Evolutionary conservation across 192 early-diverging fungal genomes (phyloP).

Genomic region (Dissophora ornata): DNA sequence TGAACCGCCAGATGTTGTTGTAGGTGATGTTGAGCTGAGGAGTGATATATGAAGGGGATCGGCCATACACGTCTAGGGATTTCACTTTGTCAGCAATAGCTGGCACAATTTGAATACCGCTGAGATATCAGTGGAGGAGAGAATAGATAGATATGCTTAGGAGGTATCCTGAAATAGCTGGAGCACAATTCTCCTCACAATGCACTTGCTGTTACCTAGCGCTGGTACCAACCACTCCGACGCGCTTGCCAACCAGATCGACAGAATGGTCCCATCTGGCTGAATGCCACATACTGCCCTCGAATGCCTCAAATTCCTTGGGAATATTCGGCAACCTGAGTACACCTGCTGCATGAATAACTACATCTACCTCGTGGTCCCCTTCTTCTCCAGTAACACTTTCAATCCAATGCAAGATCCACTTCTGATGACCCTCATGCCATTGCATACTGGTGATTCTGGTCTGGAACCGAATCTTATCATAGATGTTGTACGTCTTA

Average conservation of each 20-base stretch:
- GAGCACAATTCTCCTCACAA: no score
- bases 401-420: conserved; percentile 39
- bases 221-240: conserved; percentile 59
- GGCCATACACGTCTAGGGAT: conserved; percentile 56
- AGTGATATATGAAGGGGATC: conserved; percentile 55
- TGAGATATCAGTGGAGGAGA: not conserved
- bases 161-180: not conserved
- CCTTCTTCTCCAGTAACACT: conserved; percentile 12
- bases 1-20: conserved; percentile 22
- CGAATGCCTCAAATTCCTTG: conserved; percentile 55
- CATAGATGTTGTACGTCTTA: conserved; percentile 45
- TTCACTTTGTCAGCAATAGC: conserved; percentile 49
- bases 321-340: conserved; percentile 52
- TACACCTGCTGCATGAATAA: conserved; percentile 54
- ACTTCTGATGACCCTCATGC: conserved; percentile 32
- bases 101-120: conserved; percentile 56
- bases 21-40: conserved; percentile 43
- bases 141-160: not conserved
- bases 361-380: conserved; percentile 33
- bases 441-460: conserved; percentile 34
- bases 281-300: conserved; percentile 55
- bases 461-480: conserved; percentile 52
- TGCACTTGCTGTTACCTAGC: conserved; percentile 57
- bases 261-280: conserved; percentile 57
- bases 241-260: conserved; percentile 55